Percentiles rank a stretch among this genome's conserved stretches.
Conservation (phyloP, 192 early-diverging fungal genomes). For the Backusella macrospora region DNA sequence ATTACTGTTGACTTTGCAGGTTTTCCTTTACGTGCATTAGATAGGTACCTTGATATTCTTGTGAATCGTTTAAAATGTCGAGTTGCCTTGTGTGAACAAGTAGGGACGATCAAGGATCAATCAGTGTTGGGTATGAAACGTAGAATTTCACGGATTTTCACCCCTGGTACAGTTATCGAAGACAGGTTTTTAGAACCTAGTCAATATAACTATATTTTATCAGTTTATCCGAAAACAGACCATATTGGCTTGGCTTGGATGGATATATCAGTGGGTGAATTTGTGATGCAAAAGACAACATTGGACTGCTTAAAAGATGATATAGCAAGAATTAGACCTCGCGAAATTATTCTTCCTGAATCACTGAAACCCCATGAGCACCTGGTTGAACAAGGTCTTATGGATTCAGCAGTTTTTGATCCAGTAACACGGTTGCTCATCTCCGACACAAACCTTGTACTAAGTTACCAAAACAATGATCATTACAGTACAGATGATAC, state of each 20-base stretch:
- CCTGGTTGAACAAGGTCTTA: slow-evolving; percentile 21
- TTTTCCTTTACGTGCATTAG: slow-evolving; percentile 65
- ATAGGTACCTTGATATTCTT: slow-evolving; percentile 68
- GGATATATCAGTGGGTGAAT: slow-evolving; percentile 91
- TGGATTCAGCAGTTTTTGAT: slow-evolving; percentile 31
- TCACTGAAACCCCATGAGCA: slow-evolving; percentile 14
- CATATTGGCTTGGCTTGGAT: slow-evolving; percentile 82
- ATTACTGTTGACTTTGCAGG: slow-evolving; percentile 66
- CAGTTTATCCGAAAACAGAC: slow-evolving; percentile 46
- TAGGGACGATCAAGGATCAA: slow-evolving; percentile 43
- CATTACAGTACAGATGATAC: background rate
- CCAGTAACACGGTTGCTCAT: slow-evolving; percentile 15
- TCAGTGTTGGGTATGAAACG: slow-evolving; percentile 58
- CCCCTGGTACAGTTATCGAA: slow-evolving; percentile 86
- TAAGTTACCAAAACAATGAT: slow-evolving; percentile 26
- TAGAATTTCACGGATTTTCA: slow-evolving; percentile 77
- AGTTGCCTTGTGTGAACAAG: slow-evolving; percentile 77
- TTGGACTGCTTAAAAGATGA: slow-evolving; percentile 59
- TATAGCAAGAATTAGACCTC: slow-evolving; percentile 81
- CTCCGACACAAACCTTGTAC: slow-evolving; percentile 9
- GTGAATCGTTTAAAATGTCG: slow-evolving; percentile 59
- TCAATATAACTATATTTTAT: slow-evolving; percentile 79
- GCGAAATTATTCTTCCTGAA: slow-evolving; percentile 73
- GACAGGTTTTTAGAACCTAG: slow-evolving; percentile 64
- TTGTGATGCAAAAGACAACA: slow-evolving; percentile 64